Percentiles rank a stretch among this genome's conserved stretches.
Evolutionary conservation across 345 rosid species (phyloP).

Genomic region (Raphanus sativus): DNA sequence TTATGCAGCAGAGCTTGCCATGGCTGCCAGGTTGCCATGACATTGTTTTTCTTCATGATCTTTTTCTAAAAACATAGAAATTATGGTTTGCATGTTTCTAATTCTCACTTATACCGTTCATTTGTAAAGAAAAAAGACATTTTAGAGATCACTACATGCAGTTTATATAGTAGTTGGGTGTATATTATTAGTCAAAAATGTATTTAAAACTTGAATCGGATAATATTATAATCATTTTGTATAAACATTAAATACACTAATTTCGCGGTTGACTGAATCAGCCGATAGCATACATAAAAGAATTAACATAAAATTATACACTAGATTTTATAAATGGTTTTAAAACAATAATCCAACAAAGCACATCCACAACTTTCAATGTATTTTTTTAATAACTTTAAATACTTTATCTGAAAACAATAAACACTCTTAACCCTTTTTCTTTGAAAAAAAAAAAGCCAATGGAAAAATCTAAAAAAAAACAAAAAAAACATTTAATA

Average conservation of each 20-base stretch:
- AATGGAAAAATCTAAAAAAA: conserved; percentile 18
- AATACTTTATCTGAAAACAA: conserved; percentile 27
- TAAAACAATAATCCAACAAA: not conserved
- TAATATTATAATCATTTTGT: no score
- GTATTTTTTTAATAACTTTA: not conserved
- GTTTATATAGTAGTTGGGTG: no score
- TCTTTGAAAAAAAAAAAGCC: not conserved
- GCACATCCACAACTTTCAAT: conserved; percentile 15
- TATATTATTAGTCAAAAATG: no score
- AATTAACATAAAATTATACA: not conserved
- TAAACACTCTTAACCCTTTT: conserved; percentile 9
- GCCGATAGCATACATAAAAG: not conserved
- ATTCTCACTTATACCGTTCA: not conserved
- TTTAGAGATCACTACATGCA: no score
- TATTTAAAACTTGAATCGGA: no score
- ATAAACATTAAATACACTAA: not conserved
- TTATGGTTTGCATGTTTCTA: not conserved
- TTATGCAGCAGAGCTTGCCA: no score
- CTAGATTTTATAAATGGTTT: no score
- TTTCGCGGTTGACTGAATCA: not conserved
- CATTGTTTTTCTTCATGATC: no score
- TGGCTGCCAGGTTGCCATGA: no score
- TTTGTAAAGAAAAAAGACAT: no score
- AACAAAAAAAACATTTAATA: not conserved
- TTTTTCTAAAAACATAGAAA: not conserved